Base-by-base conservation (phyloP, 129 eudicot species). In the Erigeron canadensis region DNA sequence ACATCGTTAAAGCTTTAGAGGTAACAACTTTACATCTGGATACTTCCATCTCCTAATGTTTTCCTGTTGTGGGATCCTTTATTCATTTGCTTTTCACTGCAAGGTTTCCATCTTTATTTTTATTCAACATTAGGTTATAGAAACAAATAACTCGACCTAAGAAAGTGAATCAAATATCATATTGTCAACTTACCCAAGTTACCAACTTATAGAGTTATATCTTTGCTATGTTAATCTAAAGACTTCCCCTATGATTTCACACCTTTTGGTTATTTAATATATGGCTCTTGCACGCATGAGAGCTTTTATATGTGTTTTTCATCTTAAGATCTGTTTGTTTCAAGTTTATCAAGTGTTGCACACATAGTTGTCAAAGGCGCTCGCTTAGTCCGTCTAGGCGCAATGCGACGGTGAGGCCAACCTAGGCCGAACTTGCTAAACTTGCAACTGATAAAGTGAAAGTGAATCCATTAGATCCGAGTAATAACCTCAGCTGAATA, bases 1-100 rank as follows among this genome's bases (percentile, higher is more conserved):
- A 94, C 78, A 84, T 94, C 85, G 72, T 89, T 67, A 87, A 81
- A 81, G 98, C 96, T 11, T 75, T 94, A 57, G 87, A 94, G 95
- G 98, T 94, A 75, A 55, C 67, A 44, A 57, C 56, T 15, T 75
- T 51, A 19, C 48, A 12, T n/a, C 46, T 56, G 11, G 62, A 54
- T 53, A 50, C 56, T 23, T 43, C 22, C 39, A 41, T 18, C 70
- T 16, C 42, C 51, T 22, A 18, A 3, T 16, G 38, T 58, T 76
- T 58, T 59, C 61, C 17, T 50, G 23, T 39, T 13, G 11, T 11
- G 22, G 12, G 13, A 53, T 53, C 19, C 18, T 19, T 15, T 15
- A 50, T n/a, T 50, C 7, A 15, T 11, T 17, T 15, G 19, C 16
- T 4, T 50, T 15, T 50, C 19, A 50, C 7, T 15, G 56, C 13